Conservation (phyloP, 441 rosid genomes). For the Erysimum cheiri region DNA sequence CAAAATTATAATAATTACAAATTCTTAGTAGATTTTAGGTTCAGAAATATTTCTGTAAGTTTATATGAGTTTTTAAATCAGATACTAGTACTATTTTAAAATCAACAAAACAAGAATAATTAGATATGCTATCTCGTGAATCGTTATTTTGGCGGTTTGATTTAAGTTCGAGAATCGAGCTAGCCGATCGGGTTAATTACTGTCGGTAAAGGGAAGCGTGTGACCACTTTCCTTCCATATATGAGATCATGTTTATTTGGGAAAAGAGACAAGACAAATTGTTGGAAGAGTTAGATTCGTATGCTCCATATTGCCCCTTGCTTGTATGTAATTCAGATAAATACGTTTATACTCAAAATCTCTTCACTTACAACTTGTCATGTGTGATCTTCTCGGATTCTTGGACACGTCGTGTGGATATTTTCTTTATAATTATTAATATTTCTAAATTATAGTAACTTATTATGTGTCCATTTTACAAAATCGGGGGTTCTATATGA, state of each 20-base stretch:
- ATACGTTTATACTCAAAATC: conserved; percentile 9
- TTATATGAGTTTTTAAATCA: neutral
- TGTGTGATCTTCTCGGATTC: conserved; percentile 42
- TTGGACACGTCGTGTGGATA: conserved; percentile 37
- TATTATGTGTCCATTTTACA: conserved; percentile 25
- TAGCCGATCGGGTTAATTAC: conserved; percentile 18
- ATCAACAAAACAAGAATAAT: too few relatives aligned
- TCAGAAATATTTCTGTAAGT: neutral
- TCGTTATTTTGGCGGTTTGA: neutral
- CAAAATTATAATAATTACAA: neutral
- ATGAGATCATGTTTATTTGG: conserved; percentile 33
- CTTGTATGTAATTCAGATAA: conserved; percentile 34
- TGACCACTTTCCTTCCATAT: conserved; percentile 40
- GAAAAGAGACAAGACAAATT: conserved; percentile 36
- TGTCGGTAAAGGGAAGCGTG: conserved; percentile 30
- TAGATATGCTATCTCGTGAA: neutral
- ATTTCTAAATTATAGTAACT: neutral
- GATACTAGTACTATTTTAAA: too few relatives aligned
- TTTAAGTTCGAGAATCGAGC: neutral
- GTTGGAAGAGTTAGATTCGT: conserved; percentile 25
- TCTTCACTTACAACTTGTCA: conserved; percentile 40
- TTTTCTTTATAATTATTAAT: conserved; percentile 5
- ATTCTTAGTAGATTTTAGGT: neutral
- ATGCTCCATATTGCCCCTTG: conserved; percentile 44
- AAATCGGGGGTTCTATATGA: conserved; percentile 33